Conservation (phyloP, 192 early-diverging fungal species). For the Thamnidium elegans region DNA sequence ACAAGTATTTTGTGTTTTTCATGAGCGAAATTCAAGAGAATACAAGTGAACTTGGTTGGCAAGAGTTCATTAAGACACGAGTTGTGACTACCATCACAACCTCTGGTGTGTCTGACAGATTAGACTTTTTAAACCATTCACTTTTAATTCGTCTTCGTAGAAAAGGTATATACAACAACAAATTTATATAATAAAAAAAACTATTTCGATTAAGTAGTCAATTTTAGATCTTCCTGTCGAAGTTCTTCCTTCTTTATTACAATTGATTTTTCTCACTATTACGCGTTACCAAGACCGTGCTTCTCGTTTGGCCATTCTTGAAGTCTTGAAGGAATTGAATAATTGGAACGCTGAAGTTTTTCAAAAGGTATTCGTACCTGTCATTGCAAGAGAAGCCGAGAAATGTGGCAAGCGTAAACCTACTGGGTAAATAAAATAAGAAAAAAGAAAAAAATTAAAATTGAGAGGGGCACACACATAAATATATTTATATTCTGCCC, state of each 20-base stretch:
- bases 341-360: conserved; percentile 56
- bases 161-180: conserved; percentile 33
- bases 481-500: background rate
- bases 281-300: conserved; percentile 65
- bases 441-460: too few relatives aligned
- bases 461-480: background rate
- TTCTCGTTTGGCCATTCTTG: conserved; percentile 60
- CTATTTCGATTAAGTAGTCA: background rate
- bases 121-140: conserved; percentile 44
- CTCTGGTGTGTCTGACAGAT: conserved; percentile 51
- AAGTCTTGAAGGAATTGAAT: conserved; percentile 55
- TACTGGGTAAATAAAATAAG: conserved; percentile 35
- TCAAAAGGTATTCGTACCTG: conserved; percentile 53
- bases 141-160: conserved; percentile 44
- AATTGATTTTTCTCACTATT: conserved; percentile 56
- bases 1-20: background rate
- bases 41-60: conserved; percentile 52
- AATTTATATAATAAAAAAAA: background rate
- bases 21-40: conserved; percentile 20
- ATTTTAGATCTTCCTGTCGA: conserved; percentile 45
- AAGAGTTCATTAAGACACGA: conserved; percentile 46
- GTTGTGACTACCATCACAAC: conserved; percentile 47
- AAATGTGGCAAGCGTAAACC: conserved; percentile 39
- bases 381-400: conserved; percentile 50
- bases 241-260: conserved; percentile 44